Evolutionary conservation across 2,329 filamentous ascomycete species (phyloP).

Genomic region (Clonostachys chloroleuca): DNA sequence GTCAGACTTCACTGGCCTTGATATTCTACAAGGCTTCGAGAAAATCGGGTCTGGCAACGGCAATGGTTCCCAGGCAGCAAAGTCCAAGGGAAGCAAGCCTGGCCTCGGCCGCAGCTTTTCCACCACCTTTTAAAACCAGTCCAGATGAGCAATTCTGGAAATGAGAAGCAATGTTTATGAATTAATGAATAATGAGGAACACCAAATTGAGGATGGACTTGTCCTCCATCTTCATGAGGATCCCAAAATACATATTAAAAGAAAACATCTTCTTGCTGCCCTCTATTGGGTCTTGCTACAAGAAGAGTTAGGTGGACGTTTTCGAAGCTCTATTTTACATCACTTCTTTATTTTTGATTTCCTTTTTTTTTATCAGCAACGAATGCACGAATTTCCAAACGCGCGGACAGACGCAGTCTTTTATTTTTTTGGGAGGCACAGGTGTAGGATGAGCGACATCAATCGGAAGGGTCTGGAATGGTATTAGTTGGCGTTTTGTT

Average conservation of each 20-base stretch:
- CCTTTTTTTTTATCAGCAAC: neutral
- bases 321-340: neutral
- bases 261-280: no score
- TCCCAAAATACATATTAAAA: neutral
- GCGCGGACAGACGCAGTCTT: no score
- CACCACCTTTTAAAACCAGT: conserved; percentile 22
- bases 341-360: neutral
- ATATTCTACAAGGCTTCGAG: conserved; percentile 72
- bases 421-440: no score
- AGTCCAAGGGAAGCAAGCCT: conserved; percentile 17
- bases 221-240: neutral
- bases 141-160: neutral
- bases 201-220: neutral
- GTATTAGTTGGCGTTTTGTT: no score
- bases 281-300: no score
- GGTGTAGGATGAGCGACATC: no score
- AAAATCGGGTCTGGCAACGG: conserved; percentile 53
- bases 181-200: neutral
- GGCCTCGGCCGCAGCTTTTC: conserved; percentile 28
- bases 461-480: no score
- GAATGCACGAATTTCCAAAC: no score
- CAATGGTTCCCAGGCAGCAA: no score
- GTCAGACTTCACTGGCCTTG: conserved; percentile 31
- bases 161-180: conserved; percentile 1
- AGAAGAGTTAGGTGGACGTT: neutral